Percentiles rank a stretch among this genome's conserved stretches.
Evolutionary conservation across 225 moss, liverwort and hornwort genomes (phyloP).

Genomic region (Marchantia paleacea): DNA sequence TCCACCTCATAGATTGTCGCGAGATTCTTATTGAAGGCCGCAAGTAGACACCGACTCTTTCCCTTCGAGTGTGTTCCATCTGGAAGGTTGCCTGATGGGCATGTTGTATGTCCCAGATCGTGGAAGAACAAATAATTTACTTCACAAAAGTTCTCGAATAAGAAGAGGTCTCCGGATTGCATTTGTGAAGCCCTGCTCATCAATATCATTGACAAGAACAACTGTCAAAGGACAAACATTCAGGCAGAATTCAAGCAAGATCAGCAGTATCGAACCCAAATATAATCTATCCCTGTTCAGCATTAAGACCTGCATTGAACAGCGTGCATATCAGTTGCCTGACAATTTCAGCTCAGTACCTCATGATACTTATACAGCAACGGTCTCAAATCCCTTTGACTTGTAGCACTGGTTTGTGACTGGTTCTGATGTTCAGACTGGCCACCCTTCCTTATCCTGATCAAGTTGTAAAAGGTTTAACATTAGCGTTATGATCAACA

Average conservation of each 20-base stretch:
- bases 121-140: background rate
- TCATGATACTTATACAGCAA: constrained; percentile 50
- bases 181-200: constrained; percentile 47
- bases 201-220: background rate
- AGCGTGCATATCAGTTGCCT: background rate
- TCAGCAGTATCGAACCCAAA: too few species aligned
- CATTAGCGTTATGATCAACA: background rate
- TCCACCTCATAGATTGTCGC: too few species aligned
- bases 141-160: constrained; percentile 38
- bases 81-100: background rate
- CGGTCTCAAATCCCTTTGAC: constrained; percentile 36
- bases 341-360: constrained; percentile 18
- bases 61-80: too few species aligned
- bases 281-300: too few species aligned
- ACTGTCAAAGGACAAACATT: background rate
- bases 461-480: background rate
- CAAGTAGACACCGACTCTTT: too few species aligned
- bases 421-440: constrained; percentile 17
- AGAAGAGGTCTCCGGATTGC: constrained; percentile 46
- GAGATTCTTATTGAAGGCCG: too few species aligned
- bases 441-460: constrained; percentile 27
- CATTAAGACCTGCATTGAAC: too few species aligned
- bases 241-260: too few species aligned
- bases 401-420: constrained; percentile 2
- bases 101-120: background rate